These are phyloP conservation scores for Psilocybe mexicana DNA, from an alignment of 1,284 basidiomycete genomes.

Conservation along the genomic window DNA sequence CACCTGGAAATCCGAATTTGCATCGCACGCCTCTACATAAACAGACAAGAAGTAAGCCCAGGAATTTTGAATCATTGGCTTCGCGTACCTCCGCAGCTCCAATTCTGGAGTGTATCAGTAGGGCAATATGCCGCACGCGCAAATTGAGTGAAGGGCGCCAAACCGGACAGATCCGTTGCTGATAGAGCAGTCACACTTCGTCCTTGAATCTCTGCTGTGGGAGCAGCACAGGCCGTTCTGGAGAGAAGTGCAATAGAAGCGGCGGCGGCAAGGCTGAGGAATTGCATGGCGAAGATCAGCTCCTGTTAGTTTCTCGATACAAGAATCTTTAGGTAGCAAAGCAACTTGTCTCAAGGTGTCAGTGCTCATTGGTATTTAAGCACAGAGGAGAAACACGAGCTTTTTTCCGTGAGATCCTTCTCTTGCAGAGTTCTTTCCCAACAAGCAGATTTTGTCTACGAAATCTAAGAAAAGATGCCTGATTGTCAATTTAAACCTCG, in stretches of 20 bases:
- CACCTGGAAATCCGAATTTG: slow-evolving; percentile 44
- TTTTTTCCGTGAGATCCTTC: slow-evolving; percentile 1
- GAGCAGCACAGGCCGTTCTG: slow-evolving; percentile 16
- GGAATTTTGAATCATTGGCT: background rate
- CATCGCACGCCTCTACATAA: slow-evolving; percentile 39
- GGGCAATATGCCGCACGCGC: slow-evolving; percentile 46
- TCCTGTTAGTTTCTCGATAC: background rate
- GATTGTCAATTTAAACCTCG: background rate
- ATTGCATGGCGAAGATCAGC: slow-evolving; percentile 3
- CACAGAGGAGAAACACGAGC: background rate
- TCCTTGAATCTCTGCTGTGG: slow-evolving; percentile 15
- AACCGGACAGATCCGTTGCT: slow-evolving; percentile 28
- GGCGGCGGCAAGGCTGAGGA: background rate
- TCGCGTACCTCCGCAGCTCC: slow-evolving; percentile 42
- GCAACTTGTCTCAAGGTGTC: background rate
- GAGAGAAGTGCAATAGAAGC: slow-evolving; percentile 7
- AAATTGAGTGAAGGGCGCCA: slow-evolving; percentile 43
- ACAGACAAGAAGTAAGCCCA: too few relatives aligned
- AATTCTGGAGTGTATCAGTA: slow-evolving; percentile 30
- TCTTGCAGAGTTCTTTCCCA: background rate
- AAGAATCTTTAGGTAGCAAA: background rate
- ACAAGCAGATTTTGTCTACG: background rate
- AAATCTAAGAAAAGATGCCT: background rate
- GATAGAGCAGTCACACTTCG: slow-evolving; percentile 30
- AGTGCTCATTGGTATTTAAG: background rate